Conservation (phyloP, 1,284 basidiomycete genomes). For the Dichomitus squalens region DNA sequence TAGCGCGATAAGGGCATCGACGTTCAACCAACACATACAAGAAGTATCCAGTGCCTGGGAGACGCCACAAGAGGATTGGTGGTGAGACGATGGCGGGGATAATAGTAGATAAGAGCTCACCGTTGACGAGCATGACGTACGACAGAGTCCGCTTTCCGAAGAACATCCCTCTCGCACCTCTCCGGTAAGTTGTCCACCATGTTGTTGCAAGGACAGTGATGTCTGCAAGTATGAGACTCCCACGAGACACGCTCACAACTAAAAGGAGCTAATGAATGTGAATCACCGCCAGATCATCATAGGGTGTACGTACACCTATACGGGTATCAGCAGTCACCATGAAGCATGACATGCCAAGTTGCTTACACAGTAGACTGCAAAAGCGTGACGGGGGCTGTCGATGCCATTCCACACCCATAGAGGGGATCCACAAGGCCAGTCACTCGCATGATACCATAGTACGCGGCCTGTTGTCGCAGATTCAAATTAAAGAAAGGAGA, state of each 20-base stretch:
- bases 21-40: neutral
- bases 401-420: neutral
- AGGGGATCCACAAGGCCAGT: neutral
- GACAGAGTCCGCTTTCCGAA: neutral
- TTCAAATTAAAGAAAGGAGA: neutral
- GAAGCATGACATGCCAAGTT: neutral
- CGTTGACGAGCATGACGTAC: neutral
- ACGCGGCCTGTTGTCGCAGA: neutral
- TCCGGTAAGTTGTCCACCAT: neutral
- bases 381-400: neutral
- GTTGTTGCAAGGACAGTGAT: slow-evolving; percentile 1
- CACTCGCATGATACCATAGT: neutral
- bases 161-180: neutral
- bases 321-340: neutral
- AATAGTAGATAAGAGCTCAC: neutral
- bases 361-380: neutral
- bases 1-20: neutral
- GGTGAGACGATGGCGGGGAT: no score
- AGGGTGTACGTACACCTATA: neutral
- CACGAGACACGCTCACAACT: slow-evolving; percentile 6
- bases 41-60: neutral
- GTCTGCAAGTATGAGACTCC: slow-evolving; percentile 2
- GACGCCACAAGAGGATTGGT: neutral
- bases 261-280: neutral
- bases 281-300: no score